These are phyloP conservation scores for Mycena albidolilacea DNA, from an alignment of 768 basidiomycete genomes.

Conservation along the genomic window DNA sequence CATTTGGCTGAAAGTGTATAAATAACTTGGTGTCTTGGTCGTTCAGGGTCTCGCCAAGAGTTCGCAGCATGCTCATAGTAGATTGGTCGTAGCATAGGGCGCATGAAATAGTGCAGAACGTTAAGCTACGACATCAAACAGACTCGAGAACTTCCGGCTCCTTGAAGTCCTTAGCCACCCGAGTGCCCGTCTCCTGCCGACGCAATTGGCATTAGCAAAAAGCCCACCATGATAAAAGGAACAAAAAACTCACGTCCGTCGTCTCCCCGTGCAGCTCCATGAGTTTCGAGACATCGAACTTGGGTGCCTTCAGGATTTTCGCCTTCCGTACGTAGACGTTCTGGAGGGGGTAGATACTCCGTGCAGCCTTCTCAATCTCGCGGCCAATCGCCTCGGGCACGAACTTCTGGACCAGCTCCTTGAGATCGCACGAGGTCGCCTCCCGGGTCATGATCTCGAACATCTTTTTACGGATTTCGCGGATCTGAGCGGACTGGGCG, in stretches of 20 bases:
- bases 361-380: constrained; percentile 98
- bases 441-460: constrained; percentile 98
- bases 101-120: constrained; percentile 52
- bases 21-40: no score
- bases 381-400: constrained; percentile 98
- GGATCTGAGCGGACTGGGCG: constrained; percentile 94
- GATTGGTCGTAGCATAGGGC: constrained; percentile 45
- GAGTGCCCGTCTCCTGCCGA: constrained; percentile 91
- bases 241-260: constrained; percentile 80
- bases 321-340: constrained; percentile 99
- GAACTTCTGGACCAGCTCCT: constrained; percentile 99
- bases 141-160: constrained; percentile 95
- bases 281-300: constrained; percentile 95
- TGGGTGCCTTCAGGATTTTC: constrained; percentile 98
- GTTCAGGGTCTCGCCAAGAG: no score
- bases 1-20: no score
- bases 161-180: constrained; percentile 96
- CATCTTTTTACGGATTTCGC: constrained; percentile 99
- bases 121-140: constrained; percentile 72
- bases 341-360: constrained; percentile 98
- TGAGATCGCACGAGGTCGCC: constrained; percentile 94
- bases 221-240: not conserved
- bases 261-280: constrained; percentile 97
- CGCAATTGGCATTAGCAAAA: constrained; percentile 31
- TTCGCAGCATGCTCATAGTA: constrained; percentile 44